These are phyloP conservation scores for Solanum hybrid DNA, from an alignment of 305 asterid genomes.

Conservation along the genomic window DNA sequence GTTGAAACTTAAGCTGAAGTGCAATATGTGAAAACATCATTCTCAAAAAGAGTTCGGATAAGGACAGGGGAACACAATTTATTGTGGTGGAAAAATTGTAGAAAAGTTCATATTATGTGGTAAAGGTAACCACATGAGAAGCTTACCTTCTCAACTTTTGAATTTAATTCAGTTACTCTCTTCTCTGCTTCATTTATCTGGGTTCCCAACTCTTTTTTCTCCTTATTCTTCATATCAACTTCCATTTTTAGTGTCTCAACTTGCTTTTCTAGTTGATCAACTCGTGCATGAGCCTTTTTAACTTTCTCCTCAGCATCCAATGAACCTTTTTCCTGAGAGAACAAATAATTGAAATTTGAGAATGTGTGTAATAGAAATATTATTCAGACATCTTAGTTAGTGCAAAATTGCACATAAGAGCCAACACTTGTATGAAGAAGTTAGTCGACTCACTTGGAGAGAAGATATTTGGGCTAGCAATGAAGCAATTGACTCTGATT, in stretches of 20 bases:
- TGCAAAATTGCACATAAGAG: neutral
- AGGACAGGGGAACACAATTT: neutral
- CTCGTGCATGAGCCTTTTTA: conserved; percentile 64
- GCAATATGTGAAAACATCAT: neutral
- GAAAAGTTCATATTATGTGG: neutral
- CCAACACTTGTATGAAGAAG: neutral
- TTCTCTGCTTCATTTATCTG: conserved; percentile 36
- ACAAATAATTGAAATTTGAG: neutral
- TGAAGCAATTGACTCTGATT: conserved; percentile 39
- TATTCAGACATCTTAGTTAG: neutral
- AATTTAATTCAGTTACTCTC: conserved; percentile 30
- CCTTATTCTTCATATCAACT: conserved; percentile 38
- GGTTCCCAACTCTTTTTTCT: conserved; percentile 36
- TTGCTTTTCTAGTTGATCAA: conserved; percentile 41
- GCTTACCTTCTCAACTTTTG: conserved; percentile 53
- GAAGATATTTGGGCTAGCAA: conserved; percentile 63
- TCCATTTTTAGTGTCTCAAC: conserved; percentile 45
- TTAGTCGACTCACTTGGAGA: conserved; percentile 47
- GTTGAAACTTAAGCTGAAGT: neutral
- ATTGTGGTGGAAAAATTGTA: neutral
- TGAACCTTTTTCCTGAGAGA: conserved; percentile 30
- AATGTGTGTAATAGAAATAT: neutral
- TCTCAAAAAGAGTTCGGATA: neutral
- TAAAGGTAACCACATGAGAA: neutral
- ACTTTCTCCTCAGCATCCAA: conserved; percentile 48